Evolutionary conservation across 495 filamentous ascomycete genomes (phyloP).

Genomic region (Symbiotaphrina buchneri): DNA sequence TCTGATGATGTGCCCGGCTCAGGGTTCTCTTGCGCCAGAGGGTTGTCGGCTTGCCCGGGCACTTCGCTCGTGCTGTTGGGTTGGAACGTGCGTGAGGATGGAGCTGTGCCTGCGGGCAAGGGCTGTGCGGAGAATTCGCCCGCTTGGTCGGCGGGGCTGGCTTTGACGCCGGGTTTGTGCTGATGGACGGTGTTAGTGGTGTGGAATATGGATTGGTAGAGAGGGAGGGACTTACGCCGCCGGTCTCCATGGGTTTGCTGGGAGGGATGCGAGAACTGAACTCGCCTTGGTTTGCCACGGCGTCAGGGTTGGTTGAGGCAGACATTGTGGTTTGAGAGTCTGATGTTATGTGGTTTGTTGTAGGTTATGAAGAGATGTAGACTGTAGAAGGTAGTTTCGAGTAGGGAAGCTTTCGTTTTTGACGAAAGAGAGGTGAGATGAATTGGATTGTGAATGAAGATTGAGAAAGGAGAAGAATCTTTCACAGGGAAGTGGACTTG

Average conservation of each 20-base stretch:
- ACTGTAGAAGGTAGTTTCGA: too few species aligned
- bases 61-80: constrained; percentile 25
- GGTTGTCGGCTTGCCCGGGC: constrained; percentile 23
- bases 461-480: background rate
- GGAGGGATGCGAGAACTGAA: constrained; percentile 27
- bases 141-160: constrained; percentile 29
- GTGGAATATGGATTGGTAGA: background rate
- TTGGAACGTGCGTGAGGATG: constrained; percentile 31
- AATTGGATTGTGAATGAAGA: constrained; percentile 7
- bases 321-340: constrained; percentile 24
- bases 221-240: constrained; percentile 25
- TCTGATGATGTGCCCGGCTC: too few species aligned
- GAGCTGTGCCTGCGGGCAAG: constrained; percentile 40
- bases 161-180: constrained; percentile 43
- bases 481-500: too few species aligned
- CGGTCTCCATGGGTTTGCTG: constrained; percentile 25
- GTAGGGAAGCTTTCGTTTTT: too few species aligned
- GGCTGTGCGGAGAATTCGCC: constrained; percentile 42
- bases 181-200: constrained; percentile 10
- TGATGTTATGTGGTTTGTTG: too few species aligned
- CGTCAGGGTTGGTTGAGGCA: constrained; percentile 24
- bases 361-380: too few species aligned
- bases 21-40: constrained; percentile 17
- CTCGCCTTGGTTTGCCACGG: constrained; percentile 27
- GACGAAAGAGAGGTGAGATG: too few species aligned